Conservation (phyloP, 1,284 basidiomycete genomes). For the Cutaneotrichosporon sp. region DNA sequence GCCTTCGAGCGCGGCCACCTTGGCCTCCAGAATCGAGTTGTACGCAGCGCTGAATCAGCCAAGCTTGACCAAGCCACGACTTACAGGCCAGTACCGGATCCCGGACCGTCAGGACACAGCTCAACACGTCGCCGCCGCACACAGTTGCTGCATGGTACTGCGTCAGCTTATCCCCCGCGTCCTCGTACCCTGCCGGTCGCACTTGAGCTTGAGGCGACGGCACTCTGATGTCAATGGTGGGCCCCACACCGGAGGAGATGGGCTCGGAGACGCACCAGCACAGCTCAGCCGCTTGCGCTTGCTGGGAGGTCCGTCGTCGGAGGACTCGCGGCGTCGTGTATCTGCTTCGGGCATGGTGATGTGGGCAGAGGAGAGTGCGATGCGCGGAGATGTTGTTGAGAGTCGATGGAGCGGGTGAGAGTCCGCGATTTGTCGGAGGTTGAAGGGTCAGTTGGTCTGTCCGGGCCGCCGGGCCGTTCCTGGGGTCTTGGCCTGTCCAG, state of each 20-base stretch:
- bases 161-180: no score
- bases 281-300: conserved; percentile 1
- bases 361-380: no score
- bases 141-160: neutral
- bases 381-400: no score
- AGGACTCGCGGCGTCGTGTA: no score
- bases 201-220: conserved; percentile 2
- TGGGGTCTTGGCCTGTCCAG: no score
- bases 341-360: no score
- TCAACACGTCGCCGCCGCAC: neutral
- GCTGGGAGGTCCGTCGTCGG: neutral
- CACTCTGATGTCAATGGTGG: neutral
- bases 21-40: conserved; percentile 2
- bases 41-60: neutral
- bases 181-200: conserved; percentile 1
- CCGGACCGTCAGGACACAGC: conserved; percentile 1
- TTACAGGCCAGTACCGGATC: neutral
- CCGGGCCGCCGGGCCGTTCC: no score
- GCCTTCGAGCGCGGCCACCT: neutral
- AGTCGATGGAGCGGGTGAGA: no score
- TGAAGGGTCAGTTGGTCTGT: no score
- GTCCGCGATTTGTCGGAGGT: no score
- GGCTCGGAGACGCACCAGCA: neutral
- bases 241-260: no score
- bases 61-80: neutral